Base-by-base conservation (phyloP, 106 monocot genomes). In the Dendrobium officinale region DNA sequence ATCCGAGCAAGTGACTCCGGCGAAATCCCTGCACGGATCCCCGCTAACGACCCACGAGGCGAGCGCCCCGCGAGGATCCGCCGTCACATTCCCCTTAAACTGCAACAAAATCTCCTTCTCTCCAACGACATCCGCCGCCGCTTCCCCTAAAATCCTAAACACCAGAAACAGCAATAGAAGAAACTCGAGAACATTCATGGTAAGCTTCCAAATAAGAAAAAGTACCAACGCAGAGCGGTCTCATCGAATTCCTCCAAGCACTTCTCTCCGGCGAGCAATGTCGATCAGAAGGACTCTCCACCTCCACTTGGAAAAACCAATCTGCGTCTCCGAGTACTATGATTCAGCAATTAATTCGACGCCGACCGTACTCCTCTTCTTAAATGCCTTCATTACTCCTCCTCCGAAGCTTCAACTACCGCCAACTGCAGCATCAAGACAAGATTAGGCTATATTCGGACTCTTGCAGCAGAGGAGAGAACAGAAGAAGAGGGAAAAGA, bases 21-120 rank as follows among this genome's bases (percentile, higher is more conserved):
- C 84, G 86, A 93, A 99, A 84, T 88, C 86, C 20, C 47, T 72
- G 89, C 97, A 99, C 45, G 93, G 91, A 67, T 88, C 87, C 51
- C 77, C 73, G 67, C 55, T 66, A 43, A 82, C 24, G 9, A 79
- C 73, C 99, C 99, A 99, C 31, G 95, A 87, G 27, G 80, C 73
- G 72, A 95, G 91, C 33, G 78, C 83, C 11, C 82, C 85, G 64
- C 18, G 20, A 33, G 99, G 95, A 81, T 99, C 95, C 42, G 76
- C 75, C 9, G 83, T 83, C 72, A 99, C 79, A 79, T 79, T 74
- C 27, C 87, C 77, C 81, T 93, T 99, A 84, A 99, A 99, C 42
- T 83, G 77, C 31, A 99, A 91, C 9, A 99, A 91, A 15, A 86
- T 80, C 55, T 54, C 73, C 77, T 84, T 93, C 86, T 99, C 99